phyloP scores from a whole-genome alignment of 257 asterid genomes.

The Salvia hispanica region DNA sequence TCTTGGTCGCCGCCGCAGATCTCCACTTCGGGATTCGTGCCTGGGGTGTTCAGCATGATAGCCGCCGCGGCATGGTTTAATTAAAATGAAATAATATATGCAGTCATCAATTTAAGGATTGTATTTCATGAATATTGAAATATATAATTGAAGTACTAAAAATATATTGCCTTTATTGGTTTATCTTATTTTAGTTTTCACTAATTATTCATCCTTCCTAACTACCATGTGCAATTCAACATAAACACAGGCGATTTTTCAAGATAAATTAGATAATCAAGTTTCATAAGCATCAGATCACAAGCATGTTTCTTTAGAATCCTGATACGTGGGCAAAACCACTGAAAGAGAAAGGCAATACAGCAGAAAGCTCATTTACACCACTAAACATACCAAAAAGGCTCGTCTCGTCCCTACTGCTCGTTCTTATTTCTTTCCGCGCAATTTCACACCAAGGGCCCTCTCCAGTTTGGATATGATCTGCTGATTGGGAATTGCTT shows the following conservation, averaged over 20 bases:
- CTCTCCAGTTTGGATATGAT: conserved; percentile 86
- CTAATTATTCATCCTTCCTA: too few species aligned
- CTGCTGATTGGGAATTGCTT: conserved; percentile 63
- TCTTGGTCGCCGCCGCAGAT: too few species aligned
- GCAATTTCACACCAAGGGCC: conserved; percentile 74
- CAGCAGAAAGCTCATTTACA: conserved; percentile 38
- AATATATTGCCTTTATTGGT: too few species aligned
- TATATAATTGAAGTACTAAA: too few species aligned
- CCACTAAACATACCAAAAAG: not conserved
- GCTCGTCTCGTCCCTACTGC: too few species aligned
- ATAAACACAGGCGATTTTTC: not conserved
- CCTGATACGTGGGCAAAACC: conserved; percentile 29
- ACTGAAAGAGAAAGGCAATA: conserved; percentile 4
- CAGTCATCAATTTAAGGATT: too few species aligned
- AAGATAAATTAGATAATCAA: not conserved
- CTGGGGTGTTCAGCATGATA: too few species aligned
- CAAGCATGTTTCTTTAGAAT: conserved; percentile 30
- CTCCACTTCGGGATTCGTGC: too few species aligned
- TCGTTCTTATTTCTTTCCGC: conserved; percentile 66
- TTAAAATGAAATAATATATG: too few species aligned
- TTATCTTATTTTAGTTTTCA: too few species aligned
- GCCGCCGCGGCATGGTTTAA: too few species aligned
- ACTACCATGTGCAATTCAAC: not conserved
- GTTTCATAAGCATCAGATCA: conserved; percentile 34
- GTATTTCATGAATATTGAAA: too few species aligned